Evolutionary conservation across 2,329 filamentous ascomycete genomes (phyloP).

Genomic region (Hymenoscyphus scutula): DNA sequence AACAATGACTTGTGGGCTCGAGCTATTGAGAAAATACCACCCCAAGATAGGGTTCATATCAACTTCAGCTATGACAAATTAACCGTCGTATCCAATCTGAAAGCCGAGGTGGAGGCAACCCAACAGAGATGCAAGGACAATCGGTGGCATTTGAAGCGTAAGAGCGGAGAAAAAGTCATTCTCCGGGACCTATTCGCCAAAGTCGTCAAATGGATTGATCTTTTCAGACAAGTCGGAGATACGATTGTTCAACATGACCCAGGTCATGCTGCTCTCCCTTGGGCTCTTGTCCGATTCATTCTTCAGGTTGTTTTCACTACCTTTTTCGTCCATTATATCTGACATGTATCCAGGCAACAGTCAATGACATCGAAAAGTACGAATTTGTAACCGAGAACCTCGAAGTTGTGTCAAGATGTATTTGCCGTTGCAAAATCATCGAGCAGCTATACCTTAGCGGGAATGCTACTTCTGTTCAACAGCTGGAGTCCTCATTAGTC

Average conservation of each 20-base stretch:
- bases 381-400: background rate
- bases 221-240: background rate
- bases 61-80: slow-evolving; percentile 2
- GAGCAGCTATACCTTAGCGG: background rate
- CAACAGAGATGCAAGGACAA: slow-evolving; percentile 6
- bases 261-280: background rate
- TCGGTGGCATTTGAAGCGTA: slow-evolving; percentile 3
- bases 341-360: background rate
- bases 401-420: background rate
- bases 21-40: background rate
- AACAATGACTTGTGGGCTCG: background rate
- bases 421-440: slow-evolving; percentile 3
- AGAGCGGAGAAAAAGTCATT: slow-evolving; percentile 19
- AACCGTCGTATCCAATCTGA: background rate
- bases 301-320: background rate
- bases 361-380: background rate
- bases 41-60: background rate
- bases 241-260: background rate
- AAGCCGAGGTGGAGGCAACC: background rate
- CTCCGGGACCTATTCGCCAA: slow-evolving; percentile 3
- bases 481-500: background rate
- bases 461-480: background rate
- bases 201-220: background rate
- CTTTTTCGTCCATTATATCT: background rate
- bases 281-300: background rate